Base-by-base conservation (phyloP, 78 protist genomes). In the Mantamonas sphyraenae region DNA sequence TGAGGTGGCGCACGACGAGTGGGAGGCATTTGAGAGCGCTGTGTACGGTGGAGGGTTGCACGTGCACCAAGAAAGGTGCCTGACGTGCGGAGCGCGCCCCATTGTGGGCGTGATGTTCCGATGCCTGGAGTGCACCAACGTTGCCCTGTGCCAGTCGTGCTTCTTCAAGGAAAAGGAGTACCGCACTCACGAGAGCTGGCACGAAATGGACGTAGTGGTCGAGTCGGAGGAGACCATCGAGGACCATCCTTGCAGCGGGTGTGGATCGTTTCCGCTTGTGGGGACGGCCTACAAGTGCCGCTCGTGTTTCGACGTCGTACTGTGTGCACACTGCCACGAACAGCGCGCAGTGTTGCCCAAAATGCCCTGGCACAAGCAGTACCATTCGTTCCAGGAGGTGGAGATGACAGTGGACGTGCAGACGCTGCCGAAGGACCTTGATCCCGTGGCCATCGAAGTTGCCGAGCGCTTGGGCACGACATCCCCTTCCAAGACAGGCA, bases 91-190 rank as follows among this genome's bases (percentile, higher is more conserved):
- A 22, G 35, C 22, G 24, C 22, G 66, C 66, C 66, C 66, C 35
- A 62, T 62, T 24, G 22, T 62, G 24, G 66, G 66, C 22, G 66
- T n/a, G 35, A 62, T 22, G 35, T 24, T 62, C 24, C 66, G 35
- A 30, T 62, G 66, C 66, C 35, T 62, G 35, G 35, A 30, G 24
- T 62, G 66, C 35, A 24, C 24, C 24, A 24, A 62, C 24, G 24
- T 62, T 24, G 22, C 22, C 35, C 22, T 30, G 22, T 62, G 66
- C 66, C 22, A 24, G 35, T n/a, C 22, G 22, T 62, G 66, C 35
- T 62, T 62, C 35, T 62, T 62, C 66, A 62, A 62, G 35, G 24
- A 62, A n/a, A 62, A 62, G 35, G 66, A 62, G 35, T n/a, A n/a
- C 58, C 22, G 22, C 24, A n/a, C 24, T 30, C 66, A 62, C 35